Conservation (phyloP, 768 basidiomycete species). For the Naematelia aurantialba region DNA sequence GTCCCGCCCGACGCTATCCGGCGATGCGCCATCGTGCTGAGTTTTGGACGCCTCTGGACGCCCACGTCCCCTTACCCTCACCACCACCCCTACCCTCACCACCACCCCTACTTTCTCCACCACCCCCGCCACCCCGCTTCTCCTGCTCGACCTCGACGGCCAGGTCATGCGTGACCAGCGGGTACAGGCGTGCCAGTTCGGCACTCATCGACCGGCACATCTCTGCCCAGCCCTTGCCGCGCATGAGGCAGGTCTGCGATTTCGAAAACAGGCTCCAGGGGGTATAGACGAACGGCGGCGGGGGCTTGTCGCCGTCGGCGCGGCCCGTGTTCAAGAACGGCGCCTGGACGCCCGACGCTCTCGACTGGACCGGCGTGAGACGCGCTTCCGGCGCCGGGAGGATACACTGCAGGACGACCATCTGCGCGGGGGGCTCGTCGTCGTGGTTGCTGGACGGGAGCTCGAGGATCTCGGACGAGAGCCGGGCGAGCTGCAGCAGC, state of each 20-base stretch:
- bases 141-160: constrained; percentile 9
- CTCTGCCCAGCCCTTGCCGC: not conserved
- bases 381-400: constrained; percentile 37
- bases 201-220: not conserved
- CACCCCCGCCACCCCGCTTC: not conserved
- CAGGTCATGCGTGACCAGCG: not conserved
- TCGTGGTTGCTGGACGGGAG: constrained; percentile 45
- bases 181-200: not conserved
- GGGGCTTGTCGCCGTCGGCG: constrained; percentile 39
- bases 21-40: not conserved
- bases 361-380: constrained; percentile 36
- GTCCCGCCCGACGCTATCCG: constrained; percentile 2
- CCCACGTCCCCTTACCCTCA: no score
- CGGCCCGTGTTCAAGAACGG: constrained; percentile 22
- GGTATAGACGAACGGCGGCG: constrained; percentile 47
- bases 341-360: constrained; percentile 37
- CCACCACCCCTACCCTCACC: no score
- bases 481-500: constrained; percentile 36
- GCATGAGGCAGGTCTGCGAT: constrained; percentile 28
- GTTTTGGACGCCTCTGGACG: not conserved
- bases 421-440: constrained; percentile 45
- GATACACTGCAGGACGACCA: constrained; percentile 47
- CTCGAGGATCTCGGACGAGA: constrained; percentile 48
- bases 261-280: constrained; percentile 49
- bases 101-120: no score